A percentile compares a stretch with the other conserved stretches of the same genome.
Conservation (phyloP, 371 early-diverging fungal species). For the Actinomortierella wolfii region DNA sequence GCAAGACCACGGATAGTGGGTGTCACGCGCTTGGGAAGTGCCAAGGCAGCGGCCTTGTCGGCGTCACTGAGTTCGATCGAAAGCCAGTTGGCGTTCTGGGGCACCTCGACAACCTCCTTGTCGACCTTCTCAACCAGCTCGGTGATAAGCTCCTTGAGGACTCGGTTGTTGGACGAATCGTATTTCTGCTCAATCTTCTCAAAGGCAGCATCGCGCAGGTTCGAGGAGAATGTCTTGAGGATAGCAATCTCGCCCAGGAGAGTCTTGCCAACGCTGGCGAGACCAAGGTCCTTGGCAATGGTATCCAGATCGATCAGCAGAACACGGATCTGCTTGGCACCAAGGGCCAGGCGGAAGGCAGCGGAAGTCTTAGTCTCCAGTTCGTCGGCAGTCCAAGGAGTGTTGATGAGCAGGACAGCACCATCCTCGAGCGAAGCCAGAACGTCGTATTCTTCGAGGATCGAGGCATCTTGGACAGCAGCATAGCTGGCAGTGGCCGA, state of each 20-base stretch:
- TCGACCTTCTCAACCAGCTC: conserved; percentile 47
- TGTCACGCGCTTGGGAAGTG: conserved; percentile 30
- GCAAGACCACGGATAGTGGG: conserved; percentile 26
- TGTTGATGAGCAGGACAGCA: conserved; percentile 68
- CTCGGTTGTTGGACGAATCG: conserved; percentile 28
- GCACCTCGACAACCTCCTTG: conserved; percentile 47
- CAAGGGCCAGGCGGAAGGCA: conserved; percentile 62
- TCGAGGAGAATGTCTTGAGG: conserved; percentile 47
- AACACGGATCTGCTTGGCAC: conserved; percentile 61
- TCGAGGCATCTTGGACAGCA: conserved; percentile 64
- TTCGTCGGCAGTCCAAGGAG: conserved; percentile 72
- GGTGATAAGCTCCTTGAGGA: conserved; percentile 31
- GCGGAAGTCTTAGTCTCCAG: conserved; percentile 69
- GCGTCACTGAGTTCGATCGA: conserved; percentile 40
- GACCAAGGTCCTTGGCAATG: conserved; percentile 66
- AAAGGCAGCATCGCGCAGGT: conserved; percentile 34
- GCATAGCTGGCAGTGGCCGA: conserved; percentile 60
- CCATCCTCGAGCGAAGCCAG: conserved; percentile 58
- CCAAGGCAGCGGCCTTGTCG: conserved; percentile 31
- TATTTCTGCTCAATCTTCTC: conserved; percentile 27
- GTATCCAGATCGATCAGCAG: conserved; percentile 68
- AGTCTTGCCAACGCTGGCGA: conserved; percentile 54
- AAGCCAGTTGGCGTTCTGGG: conserved; percentile 45
- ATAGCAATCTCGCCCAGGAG: conserved; percentile 67
- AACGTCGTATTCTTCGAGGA: conserved; percentile 68